Evolutionary conservation across 2,329 filamentous ascomycete species (phyloP).

Genomic region (Orbilia oligospora): DNA sequence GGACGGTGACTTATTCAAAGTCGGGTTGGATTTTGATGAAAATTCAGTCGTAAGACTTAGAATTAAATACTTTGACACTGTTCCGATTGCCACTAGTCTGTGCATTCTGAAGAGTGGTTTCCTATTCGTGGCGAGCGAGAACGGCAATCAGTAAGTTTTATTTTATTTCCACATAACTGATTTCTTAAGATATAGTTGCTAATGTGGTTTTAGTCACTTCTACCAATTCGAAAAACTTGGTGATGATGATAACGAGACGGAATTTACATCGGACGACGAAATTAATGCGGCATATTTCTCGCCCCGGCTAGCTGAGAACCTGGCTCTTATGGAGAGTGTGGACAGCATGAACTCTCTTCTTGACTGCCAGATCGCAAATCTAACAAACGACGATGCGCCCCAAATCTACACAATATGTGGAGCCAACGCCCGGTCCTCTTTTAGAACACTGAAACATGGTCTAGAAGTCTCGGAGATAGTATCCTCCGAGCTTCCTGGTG

Average conservation of each 20-base stretch:
- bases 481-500: constrained; percentile 89
- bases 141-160: constrained; percentile 79
- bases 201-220: constrained; percentile 73
- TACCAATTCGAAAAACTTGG: constrained; percentile 98
- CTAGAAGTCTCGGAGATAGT: constrained; percentile 94
- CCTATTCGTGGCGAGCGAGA: constrained; percentile 91
- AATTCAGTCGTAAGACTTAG: constrained; percentile 83
- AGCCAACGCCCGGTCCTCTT: constrained; percentile 87
- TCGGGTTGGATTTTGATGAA: constrained; percentile 93
- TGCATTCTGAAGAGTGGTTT: constrained; percentile 97
- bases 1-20: constrained; percentile 97
- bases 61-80: constrained; percentile 98
- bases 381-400: constrained; percentile 91
- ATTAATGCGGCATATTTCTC: constrained; percentile 88
- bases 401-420: constrained; percentile 96
- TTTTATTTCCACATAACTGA: neutral
- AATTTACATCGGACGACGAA: constrained; percentile 84
- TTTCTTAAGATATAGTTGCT: neutral
- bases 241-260: constrained; percentile 90
- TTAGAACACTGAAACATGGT: constrained; percentile 92
- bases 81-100: constrained; percentile 87
- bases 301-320: constrained; percentile 82
- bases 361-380: constrained; percentile 90
- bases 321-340: constrained; percentile 86
- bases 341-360: constrained; percentile 91